A percentile compares a stretch with the other conserved stretches of the same genome.
phyloP scores from a whole-genome alignment of 768 basidiomycete genomes.

The Kwoniella mangroviensis region DNA sequence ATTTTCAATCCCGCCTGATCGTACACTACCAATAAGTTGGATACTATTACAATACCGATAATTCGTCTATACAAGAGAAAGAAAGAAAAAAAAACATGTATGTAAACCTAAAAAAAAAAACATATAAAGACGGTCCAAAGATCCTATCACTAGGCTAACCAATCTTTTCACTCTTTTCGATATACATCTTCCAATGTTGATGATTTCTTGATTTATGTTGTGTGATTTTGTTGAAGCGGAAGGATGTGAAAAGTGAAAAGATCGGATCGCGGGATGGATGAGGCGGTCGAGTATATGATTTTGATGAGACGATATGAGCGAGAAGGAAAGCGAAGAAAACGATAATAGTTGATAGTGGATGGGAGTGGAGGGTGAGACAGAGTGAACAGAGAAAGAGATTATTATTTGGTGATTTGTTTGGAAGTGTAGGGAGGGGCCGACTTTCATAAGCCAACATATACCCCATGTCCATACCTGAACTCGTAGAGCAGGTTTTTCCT shows the following conservation, averaged over 20 bases:
- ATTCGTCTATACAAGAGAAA: not conserved
- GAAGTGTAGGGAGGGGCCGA: constrained; percentile 25
- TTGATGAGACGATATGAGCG: constrained; percentile 15
- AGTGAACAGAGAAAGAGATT: constrained; percentile 2
- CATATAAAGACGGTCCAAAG: constrained; percentile 48
- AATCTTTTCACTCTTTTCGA: constrained; percentile 10
- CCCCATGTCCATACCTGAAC: constrained; percentile 50
- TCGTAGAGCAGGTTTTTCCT: constrained; percentile 47
- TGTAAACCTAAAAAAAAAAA: not conserved
- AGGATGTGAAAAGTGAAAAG: no score
- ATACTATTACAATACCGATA: no score
- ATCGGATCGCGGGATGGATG: constrained; percentile 57
- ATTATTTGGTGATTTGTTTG: constrained; percentile 9
- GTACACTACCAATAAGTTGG: not conserved
- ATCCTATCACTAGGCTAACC: constrained; percentile 59
- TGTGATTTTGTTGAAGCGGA: constrained; percentile 9
- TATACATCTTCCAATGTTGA: constrained; percentile 1
- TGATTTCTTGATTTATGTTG: constrained; percentile 3
- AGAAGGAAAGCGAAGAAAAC: constrained; percentile 17
- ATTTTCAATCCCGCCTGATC: not conserved
- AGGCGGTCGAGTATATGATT: constrained; percentile 51
- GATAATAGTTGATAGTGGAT: constrained; percentile 3
- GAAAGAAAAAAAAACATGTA: not conserved
- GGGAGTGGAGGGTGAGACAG: constrained; percentile 16
- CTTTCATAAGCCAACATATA: constrained; percentile 44